Evolutionary conservation across 805 yeast genomes (phyloP), one percentile per base, ranked within the genome.

Genomic region (Pichia occidentalis): DNA sequence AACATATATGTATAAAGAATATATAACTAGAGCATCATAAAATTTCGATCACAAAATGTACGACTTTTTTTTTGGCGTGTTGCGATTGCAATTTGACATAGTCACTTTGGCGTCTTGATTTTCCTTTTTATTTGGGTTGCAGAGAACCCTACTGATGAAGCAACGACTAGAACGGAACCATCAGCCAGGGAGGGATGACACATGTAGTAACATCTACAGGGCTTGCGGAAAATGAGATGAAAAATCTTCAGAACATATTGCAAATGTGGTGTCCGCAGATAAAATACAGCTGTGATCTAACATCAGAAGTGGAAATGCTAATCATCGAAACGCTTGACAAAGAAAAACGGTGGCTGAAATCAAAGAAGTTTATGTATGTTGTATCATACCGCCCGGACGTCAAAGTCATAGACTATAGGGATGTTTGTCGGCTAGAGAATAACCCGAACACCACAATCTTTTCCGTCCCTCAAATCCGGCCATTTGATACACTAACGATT

Each of bases 311-410:
- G 1, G 22, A 27, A 0, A 37, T 49, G 11, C 33, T 59, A 21
- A 48, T 59, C 16, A 43, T 57, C 3, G 51, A 58, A 32, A 47
- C 57, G 7, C 27, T 40, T 4, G 42, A 42, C 18, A 37, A 44
- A 7, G 46, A 45, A 20, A 37, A 39, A 25, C 23, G 25, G 11
- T 59, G 63, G 63, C 26, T 50, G 11, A 56, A 60, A 38, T 73
- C 82, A 1, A 75, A 70, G 23, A 77, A 77, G 51, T 77, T 65
- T 53, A 63, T 58, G 37, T 76, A 67, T 50, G 67, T 72, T 29
- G 67, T 71, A 6, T 53, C 63, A 37, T 59, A 64, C 39, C 59
- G 85, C 36, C 66, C 68, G 27, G 90, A 82, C 54, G 66, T 85
- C 20, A 51, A 50, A 32, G 73, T 85, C 41, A 52, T 85, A 9